These are phyloP conservation scores for Viola odorata DNA, from an alignment of 345 rosid species.

Conservation along the genomic window DNA sequence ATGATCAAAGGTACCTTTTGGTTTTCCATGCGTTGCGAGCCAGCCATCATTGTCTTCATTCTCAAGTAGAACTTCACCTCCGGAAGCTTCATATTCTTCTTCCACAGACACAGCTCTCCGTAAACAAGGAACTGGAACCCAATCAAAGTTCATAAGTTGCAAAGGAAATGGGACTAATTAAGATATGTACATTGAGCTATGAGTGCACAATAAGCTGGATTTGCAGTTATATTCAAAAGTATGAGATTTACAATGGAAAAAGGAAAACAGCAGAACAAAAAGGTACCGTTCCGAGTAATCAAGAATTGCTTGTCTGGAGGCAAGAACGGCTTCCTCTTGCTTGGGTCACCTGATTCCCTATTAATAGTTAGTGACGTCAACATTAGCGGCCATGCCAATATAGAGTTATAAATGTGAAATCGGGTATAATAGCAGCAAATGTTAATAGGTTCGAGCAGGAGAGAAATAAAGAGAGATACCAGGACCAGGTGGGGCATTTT, in stretches of 20 bases:
- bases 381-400: too few species aligned
- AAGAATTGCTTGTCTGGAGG: constrained; percentile 86
- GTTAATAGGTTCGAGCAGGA: not conserved
- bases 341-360: constrained; percentile 97
- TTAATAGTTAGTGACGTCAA: not conserved
- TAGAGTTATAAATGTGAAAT: too few species aligned
- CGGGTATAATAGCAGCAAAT: not conserved
- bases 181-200: not conserved
- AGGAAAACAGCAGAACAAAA: not conserved
- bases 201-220: not conserved
- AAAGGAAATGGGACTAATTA: not conserved
- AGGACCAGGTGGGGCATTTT: constrained; percentile 99
- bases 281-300: constrained; percentile 85
- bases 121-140: constrained; percentile 79
- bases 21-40: constrained; percentile 97
- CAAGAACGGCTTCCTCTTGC: constrained; percentile 81
- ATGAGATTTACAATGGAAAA: not conserved
- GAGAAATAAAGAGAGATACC: constrained; percentile 34
- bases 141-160: constrained; percentile 5
- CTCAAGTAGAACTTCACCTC: constrained; percentile 92
- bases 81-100: constrained; percentile 91
- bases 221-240: not conserved
- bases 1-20: constrained; percentile 48
- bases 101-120: constrained; percentile 87
- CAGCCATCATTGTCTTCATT: constrained; percentile 96